Base-by-base conservation (phyloP, 108 stramenopile species). In the Nitzschia palea region DNA sequence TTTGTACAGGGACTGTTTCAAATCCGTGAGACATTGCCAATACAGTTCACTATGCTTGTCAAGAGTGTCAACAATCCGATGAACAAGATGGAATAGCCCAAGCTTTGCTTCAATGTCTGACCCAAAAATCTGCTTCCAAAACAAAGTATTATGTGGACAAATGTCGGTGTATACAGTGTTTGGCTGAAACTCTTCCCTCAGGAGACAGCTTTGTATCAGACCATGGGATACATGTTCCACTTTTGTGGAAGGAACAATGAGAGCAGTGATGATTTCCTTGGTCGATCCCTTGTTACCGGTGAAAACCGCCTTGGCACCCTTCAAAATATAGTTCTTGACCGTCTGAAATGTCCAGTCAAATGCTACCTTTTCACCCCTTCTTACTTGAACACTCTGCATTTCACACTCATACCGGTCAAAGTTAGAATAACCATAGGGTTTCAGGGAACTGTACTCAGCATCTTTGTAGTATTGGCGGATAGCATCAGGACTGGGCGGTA, bases 341-440 rank as follows among this genome's bases (percentile, higher is more conserved):
- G 55, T 12, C 3, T 22, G 26, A 30, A 55, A 55, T 18, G 55
- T 55, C 26, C 29, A 28, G 28, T 55, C 55, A 55, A 55, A 55
- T 26, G 55, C 55, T 10, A 29, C 28, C 3, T 18, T 55, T 4
- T 55, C 55, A 26, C 29, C 55, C 4, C 9, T 4, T 30, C 28
- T 17, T 4, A 27, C 18, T 27, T 4, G 25, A 6, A 55, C 55
- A 27, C 14, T 14, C 55, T 29, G 55, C 4, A 55, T 4, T 28
- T 55, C 55, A 4, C 28, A 5, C 22, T 25, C 26, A 28, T 55
- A 55, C 26, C 55, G 25, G 5, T 29, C 22, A 8, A 55, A 14
- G 28, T 55, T 55, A 10, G 55, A 55, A 17, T 55, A 55, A 12
- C 55, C 28, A 17, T 55, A 55, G 9, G 55, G 55, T 30, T 26